Percentiles rank a stretch among this genome's conserved stretches.
phyloP scores from a whole-genome alignment of 495 filamentous ascomycete species.

The Penicillium herquei region DNA sequence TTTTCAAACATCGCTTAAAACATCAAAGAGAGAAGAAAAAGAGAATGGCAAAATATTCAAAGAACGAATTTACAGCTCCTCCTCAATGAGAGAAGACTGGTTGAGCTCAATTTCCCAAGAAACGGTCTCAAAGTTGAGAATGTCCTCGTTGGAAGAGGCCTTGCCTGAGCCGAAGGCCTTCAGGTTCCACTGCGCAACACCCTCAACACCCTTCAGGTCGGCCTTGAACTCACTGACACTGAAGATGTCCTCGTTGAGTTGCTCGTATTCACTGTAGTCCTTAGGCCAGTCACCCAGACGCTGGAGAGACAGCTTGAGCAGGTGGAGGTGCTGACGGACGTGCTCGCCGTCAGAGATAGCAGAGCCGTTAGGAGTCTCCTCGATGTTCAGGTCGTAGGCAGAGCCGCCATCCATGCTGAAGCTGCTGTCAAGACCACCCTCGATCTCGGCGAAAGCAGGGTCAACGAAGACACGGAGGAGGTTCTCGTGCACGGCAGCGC shows the following conservation, averaged over 20 bases:
- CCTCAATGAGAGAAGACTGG: constrained; percentile 12
- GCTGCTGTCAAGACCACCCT: constrained; percentile 21
- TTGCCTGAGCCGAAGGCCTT: constrained; percentile 36
- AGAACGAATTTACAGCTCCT: constrained; percentile 15
- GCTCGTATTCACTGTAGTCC: constrained; percentile 35
- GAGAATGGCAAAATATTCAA: neutral
- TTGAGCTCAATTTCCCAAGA: constrained; percentile 22
- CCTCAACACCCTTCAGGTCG: constrained; percentile 23
- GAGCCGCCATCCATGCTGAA: constrained; percentile 24
- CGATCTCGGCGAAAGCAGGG: constrained; percentile 29
- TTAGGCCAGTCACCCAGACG: constrained; percentile 42
- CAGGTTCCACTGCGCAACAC: constrained; percentile 7
- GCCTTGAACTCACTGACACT: constrained; percentile 17
- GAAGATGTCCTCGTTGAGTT: constrained; percentile 20
- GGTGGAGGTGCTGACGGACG: constrained; percentile 35
- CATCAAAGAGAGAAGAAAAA: neutral
- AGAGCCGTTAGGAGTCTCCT: constrained; percentile 13
- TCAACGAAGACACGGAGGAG: constrained; percentile 36
- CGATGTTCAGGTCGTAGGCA: constrained; percentile 21
- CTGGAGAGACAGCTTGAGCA: constrained; percentile 40
- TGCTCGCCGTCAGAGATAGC: constrained; percentile 26
- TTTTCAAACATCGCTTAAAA: neutral
- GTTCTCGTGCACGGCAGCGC: constrained; percentile 38
- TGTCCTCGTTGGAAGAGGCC: constrained; percentile 18
- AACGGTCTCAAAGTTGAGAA: constrained; percentile 12